phyloP scores from a whole-genome alignment of 2,329 filamentous ascomycete species.

The Malbranchea zuffiana region DNA sequence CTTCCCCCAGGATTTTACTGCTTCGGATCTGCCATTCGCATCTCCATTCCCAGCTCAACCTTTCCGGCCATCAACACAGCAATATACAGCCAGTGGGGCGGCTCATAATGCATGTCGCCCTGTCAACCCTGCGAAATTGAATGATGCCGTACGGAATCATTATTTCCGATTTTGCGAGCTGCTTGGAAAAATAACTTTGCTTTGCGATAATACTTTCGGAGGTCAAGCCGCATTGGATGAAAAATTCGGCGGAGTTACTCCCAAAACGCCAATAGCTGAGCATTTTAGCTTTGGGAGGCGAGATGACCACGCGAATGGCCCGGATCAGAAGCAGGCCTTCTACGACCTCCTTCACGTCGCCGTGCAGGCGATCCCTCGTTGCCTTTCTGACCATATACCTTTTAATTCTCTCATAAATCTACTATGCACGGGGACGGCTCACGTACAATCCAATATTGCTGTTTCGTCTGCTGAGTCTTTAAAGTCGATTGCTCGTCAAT shows the following conservation, averaged over 20 bases:
- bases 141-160: constrained; percentile 68
- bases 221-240: constrained; percentile 92
- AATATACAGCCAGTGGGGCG: neutral
- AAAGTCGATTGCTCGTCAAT: constrained; percentile 88
- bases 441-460: constrained; percentile 86
- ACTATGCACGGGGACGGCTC: constrained; percentile 89
- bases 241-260: constrained; percentile 75
- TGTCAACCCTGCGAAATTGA: constrained; percentile 51
- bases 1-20: constrained; percentile 58
- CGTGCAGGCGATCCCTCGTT: constrained; percentile 89
- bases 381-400: constrained; percentile 77
- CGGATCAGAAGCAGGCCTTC: constrained; percentile 84
- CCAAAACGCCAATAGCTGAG: constrained; percentile 90
- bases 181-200: constrained; percentile 85
- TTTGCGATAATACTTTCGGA: constrained; percentile 94
- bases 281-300: constrained; percentile 82
- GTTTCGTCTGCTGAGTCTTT: constrained; percentile 83
- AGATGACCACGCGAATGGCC: constrained; percentile 61
- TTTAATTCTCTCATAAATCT: constrained; percentile 92
- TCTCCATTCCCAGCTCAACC: constrained; percentile 10
- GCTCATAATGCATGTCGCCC: constrained; percentile 33
- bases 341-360: constrained; percentile 93
- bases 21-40: constrained; percentile 16
- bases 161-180: constrained; percentile 91
- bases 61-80: constrained; percentile 1